Evolutionary conservation across 805 yeast species (phyloP), one percentile per base, ranked within the genome.

Genomic region (Citeromyces nyonsensis): DNA sequence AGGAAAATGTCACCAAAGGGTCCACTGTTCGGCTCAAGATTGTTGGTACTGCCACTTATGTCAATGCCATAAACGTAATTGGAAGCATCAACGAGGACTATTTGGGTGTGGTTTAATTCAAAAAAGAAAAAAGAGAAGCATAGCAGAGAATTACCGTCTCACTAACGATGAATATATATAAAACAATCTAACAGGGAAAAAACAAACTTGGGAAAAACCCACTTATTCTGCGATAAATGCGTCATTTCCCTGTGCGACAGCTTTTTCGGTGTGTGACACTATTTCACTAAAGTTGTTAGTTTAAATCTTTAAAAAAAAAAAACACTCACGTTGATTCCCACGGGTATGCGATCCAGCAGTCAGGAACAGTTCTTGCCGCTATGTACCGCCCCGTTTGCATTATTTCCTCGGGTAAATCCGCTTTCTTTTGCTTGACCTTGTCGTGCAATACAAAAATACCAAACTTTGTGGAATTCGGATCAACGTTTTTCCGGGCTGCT

Each of bases 1-100:
- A 91, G 45, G 97, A 88, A 59, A 77, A 83, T 40, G 84, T 91
- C 30, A 94, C 83, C 49, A 88, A 88, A 54, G 95, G 96, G 26
- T 76, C 94, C 34, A 73, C 88, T 43, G 91, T 91, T 24, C 71
- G 99, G 52, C 74, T 91, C 44, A 91, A 91, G 61, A 84, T 91
- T 30, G 95, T 88, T 34, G 98, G 97, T 57, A 91, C 95, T 20
- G 71, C 96, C 51, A 82, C 96, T 10, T 97, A 93, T 57, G 98
- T 91, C 10, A 91, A 94, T 48, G 88, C 91, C 46, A 88, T 91
- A 52, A 83, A 84, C 52, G 98, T 97, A 30, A 91, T 91, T 51
- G 99, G 98, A 32, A 81, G 94, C 56, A 88, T 91, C 48, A 91
- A 88, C 56, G 98, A 91, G 59, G 99, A 91, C 61, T 91, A 84